Conservation (phyloP, 768 basidiomycete species). For the Collybia sp. region DNA sequence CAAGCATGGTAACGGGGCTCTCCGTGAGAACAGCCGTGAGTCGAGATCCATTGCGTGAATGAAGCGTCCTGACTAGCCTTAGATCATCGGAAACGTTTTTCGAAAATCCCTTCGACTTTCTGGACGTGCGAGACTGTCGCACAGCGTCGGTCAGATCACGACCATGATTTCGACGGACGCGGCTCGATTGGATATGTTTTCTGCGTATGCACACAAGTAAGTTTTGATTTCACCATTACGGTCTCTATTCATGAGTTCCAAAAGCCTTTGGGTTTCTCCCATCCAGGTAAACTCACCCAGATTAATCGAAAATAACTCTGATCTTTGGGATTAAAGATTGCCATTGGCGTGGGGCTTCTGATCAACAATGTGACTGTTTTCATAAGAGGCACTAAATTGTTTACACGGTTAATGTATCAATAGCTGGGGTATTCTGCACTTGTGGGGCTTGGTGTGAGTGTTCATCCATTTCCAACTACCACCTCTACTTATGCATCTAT, state of each 20-base stretch:
- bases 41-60: not conserved
- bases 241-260: not conserved
- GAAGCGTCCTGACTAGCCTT: not conserved
- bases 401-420: not conserved
- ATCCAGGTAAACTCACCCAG: slow-evolving; percentile 36
- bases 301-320: not conserved
- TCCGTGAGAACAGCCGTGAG: slow-evolving; percentile 43
- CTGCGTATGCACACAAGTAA: slow-evolving; percentile 37
- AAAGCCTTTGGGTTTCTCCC: slow-evolving; percentile 55
- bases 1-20: slow-evolving; percentile 42
- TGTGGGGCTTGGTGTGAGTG: slow-evolving; percentile 48
- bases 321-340: slow-evolving; percentile 27
- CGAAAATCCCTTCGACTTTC: slow-evolving; percentile 68
- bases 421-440: slow-evolving; percentile 68
- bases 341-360: slow-evolving; percentile 57
- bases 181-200: slow-evolving; percentile 46
- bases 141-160: slow-evolving; percentile 62
- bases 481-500: not conserved
- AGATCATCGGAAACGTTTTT: slow-evolving; percentile 47
- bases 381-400: not conserved
- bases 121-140: slow-evolving; percentile 49
- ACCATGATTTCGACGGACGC: slow-evolving; percentile 69
- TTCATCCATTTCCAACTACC: slow-evolving; percentile 5
- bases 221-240: slow-evolving; percentile 7
- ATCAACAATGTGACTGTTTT: slow-evolving; percentile 43